Evolutionary conservation across 2,329 filamentous ascomycete species (phyloP), one percentile per base, ranked within the genome.

Genomic region (Colletotrichum sp.): DNA sequence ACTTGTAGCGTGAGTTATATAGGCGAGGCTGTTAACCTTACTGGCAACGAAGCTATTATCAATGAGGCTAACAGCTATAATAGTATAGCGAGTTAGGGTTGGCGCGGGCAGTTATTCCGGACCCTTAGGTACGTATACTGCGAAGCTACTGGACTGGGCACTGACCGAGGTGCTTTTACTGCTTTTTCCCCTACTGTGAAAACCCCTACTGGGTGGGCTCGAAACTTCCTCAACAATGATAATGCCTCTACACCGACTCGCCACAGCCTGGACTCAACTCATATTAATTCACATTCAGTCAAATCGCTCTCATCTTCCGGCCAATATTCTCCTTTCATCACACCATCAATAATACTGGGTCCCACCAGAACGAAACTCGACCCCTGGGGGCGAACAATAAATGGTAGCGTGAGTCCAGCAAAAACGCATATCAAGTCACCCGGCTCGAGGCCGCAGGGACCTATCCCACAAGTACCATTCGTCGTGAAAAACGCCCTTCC

Each of bases 321-420:
- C 39, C 39, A 44, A 44, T 10, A 18, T n/a, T 44, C 18, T n/a
- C 18, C 39, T n/a, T 10, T 1, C 18, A 44, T 44, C 1, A 44
- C 16, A 0, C 39, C 18, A 0, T 44, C 39, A 2, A 44, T 9
- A 0, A 44, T 18, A 10, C 39, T 18, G 39, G 39, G 39, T 3
- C 39, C 39, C 16, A 44, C 18, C 0, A n/a, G 18, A 10, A n/a
- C 39, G 39, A 44, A 44, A 10, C 39, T 44, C 5, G 39, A 10
- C 0, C 39, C 8, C 39, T 44, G 18, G 39, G 39, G 16, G 1
- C 39, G 39, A 44, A 44, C 8, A 18, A 44, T 1, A 3, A 44
- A 44, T 8, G 39, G 18, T 1, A 44, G 6, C 16, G 1, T 44
- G 39, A 44, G 8, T 3, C 39, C 39, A 44, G 39, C 18, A 1